Conservation (phyloP, 345 rosid genomes). For the Passiflora organensis region DNA sequence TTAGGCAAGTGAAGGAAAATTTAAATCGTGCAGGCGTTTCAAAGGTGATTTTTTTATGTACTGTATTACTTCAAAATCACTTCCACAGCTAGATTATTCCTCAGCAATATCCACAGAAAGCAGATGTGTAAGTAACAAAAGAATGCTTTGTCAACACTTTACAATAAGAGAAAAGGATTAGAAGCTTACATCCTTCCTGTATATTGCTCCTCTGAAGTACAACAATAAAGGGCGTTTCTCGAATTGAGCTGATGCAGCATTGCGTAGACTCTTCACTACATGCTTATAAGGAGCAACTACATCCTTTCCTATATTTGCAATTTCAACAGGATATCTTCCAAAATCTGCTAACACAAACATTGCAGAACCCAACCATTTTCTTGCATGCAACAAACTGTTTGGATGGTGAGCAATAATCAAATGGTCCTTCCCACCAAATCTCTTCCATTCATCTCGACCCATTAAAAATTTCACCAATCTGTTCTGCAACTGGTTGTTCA, state of each 20-base stretch:
- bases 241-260: conserved; percentile 52
- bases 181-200: conserved; percentile 78
- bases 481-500: conserved; percentile 61
- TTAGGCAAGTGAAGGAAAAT: background rate
- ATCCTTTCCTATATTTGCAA: conserved; percentile 75
- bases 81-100: too few species aligned
- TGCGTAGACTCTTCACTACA: conserved; percentile 53
- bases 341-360: conserved; percentile 95
- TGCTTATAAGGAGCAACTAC: conserved; percentile 84
- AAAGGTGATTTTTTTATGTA: background rate
- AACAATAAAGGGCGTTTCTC: conserved; percentile 59
- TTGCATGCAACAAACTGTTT: conserved; percentile 43
- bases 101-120: too few species aligned
- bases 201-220: conserved; percentile 88
- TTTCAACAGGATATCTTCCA: conserved; percentile 64
- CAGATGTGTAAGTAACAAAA: background rate
- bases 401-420: conserved; percentile 66
- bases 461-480: conserved; percentile 33
- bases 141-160: conserved; percentile 4
- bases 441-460: conserved; percentile 22
- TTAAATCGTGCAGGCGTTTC: background rate
- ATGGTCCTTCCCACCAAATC: conserved; percentile 23
- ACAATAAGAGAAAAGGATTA: background rate
- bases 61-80: background rate
- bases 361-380: conserved; percentile 55